Base-by-base conservation (phyloP, 2,329 filamentous ascomycete species). In the Scorias spongiosa region DNA sequence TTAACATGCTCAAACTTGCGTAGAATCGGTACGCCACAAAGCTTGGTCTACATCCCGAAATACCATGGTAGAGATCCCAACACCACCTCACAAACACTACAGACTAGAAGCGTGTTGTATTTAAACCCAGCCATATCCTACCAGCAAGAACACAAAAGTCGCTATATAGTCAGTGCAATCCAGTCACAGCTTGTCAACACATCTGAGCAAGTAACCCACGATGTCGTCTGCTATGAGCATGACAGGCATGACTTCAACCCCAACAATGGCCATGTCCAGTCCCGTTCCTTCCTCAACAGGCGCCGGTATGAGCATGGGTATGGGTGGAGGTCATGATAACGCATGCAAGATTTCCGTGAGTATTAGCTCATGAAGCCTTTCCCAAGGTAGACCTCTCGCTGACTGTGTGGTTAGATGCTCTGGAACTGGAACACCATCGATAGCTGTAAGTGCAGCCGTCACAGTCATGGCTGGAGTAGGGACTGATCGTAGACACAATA, bases 371-470 rank as follows among this genome's bases (percentile, higher is more conserved):
- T 39, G 12, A 10, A 14, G 14, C 14, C 44, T 15, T 15, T 2
- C 41, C 4, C 7, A 9, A 42, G 12, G 18, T 18, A 11, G 15
- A 15, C 10, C 8, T 17, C 11, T 26, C 9, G 18, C 2, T 14
- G n/a, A 11, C 14, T 20, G 29, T 39, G 9, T 18, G n/a, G 5
- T 39, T 39, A 84, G 80, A 87, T 86, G 82, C 67, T 84, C 36
- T 85, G 81, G 80, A 87, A 86, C 61, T 84, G 80, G 80, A 70
- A 82, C 60, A 81, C 78, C 2, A 66, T 83, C 57, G 77, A 82
- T 57, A 64, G 78, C 15, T 85, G 68, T 59, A 28, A 41, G 48
- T 40, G 17, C 11, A 8, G 20, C 7, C n/a, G 10, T 11, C 28
- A n/a, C 54, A 36, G 26, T 39, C 40, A 41, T 28, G 26, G 15